Percentiles rank a stretch among this genome's conserved stretches.
These are phyloP conservation scores for Cucumis cinereus DNA, from an alignment of 306 rosid genomes.

Conservation along the genomic window DNA sequence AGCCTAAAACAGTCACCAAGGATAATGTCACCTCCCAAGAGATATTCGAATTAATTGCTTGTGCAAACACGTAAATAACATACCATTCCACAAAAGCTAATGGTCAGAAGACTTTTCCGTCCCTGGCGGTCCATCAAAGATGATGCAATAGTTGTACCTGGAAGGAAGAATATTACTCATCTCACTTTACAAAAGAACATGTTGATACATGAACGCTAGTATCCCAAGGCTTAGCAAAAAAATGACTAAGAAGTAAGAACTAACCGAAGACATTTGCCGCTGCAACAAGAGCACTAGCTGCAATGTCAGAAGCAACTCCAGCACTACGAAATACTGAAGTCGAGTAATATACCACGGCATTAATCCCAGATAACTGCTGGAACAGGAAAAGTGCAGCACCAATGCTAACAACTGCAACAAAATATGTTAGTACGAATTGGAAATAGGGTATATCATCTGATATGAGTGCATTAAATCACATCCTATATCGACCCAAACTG, in stretches of 20 bases:
- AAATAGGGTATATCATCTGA: background rate
- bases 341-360: constrained; percentile 89
- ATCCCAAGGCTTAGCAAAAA: background rate
- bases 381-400: constrained; percentile 81
- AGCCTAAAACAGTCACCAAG: constrained; percentile 35
- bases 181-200: background rate
- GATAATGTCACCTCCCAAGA: background rate
- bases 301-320: constrained; percentile 88
- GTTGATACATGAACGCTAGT: background rate
- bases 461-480: background rate
- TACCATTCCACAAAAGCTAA: constrained; percentile 95
- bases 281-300: constrained; percentile 96
- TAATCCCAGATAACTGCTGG: constrained; percentile 95
- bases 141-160: constrained; percentile 79
- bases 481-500: background rate
- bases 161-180: constrained; percentile 16
- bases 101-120: constrained; percentile 72
- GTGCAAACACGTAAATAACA: background rate
- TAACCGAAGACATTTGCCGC: constrained; percentile 84
- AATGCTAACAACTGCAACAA: constrained; percentile 69
- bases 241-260: constrained; percentile 27
- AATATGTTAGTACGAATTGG: constrained; percentile 8
- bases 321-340: constrained; percentile 89
- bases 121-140: constrained; percentile 90
- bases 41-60: background rate